Evolutionary conservation across 2,329 filamentous ascomycete species (phyloP), one percentile per base, ranked within the genome.

Genomic region (Curvularia lunata): DNA sequence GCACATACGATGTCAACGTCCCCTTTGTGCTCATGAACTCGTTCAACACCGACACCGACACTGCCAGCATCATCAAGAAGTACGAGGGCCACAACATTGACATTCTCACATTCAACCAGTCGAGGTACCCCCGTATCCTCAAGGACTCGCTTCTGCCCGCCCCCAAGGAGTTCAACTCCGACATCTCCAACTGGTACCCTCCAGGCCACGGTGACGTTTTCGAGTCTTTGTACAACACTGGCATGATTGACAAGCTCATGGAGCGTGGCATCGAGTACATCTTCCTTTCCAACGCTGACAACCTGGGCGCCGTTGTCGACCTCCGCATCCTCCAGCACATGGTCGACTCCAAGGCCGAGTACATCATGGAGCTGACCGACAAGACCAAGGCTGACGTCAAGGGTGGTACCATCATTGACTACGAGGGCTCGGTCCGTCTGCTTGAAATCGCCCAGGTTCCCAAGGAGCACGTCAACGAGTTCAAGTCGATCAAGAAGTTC

Each of bases 401-500:
- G 91, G 95, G 95, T 88, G 95, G 95, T 83, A 99, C 95, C 80
- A 99, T 99, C 80, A 99, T 99, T 75, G 94, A 99, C 84, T 97
- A 97, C 82, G 95, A 99, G 79, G 94, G 94, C 75, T 93, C 91
- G 56, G 94, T 96, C 70, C 93, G 95, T 76, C 90, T 99, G 68
- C 90, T 99, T 52, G 95, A 99, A 84, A 97, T 99, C 73, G 95
- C 95, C 13, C 95, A 99, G 85, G 95, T 99, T 34, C 95, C 95
- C 81, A 99, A 98, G 88, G 92, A 99, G 85, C 95, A 99, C 82
- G 91, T 95, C 79, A 98, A 99, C 83, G 95, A 99, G 84, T 99
- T 99, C 91, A 99, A 99, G 89, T 97, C 93, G 48, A 99, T 99
- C 86, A 99, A 99, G 90, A 99, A 99, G 87, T 99, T 99, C 90